Evolutionary conservation across 164 flowering plant genomes (phyloP), one percentile per base, ranked within the genome.

Genomic region (Dillenia suffruticosa): DNA sequence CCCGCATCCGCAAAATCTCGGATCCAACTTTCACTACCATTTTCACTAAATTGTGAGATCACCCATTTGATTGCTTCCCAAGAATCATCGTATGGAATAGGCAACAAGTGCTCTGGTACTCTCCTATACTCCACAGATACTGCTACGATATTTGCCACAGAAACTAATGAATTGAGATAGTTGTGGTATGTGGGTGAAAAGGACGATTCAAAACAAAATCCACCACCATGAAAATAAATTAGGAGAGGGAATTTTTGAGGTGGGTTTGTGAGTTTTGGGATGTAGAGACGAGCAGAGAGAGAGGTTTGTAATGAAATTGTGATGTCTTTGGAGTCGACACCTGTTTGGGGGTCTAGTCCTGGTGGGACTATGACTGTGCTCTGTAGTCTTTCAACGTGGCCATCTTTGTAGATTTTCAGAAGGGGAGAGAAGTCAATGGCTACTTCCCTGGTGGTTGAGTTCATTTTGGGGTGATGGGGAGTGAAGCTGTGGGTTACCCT

Each of bases 151-250:
- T 66, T 61, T 19, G 84, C 70, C 24, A 46, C 17, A 0, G 72
- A 17, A 17, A 50, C 79, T 8, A 77, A 46, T 0, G 50, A 44
- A 14, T 58, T 48, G 17, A 75, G 17, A 26, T 57, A 57, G 48
- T 24, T 17, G 52, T 79, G 63, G 62, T 68, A 75, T 0, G 9
- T 24, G 14, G 76, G 63, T 10, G 74, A 61, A 47, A 64, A 68
- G 26, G 81, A 50, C 3, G 77, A 63, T n/a, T 56, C 70, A 2
- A 67, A 22, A 55, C 63, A 49, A 57, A 80, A 77, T 1, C 68
- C 81, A 2, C 83, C 83, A 5, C 83, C 81, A n/a, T 79, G 83
- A 63, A 67, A 67, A 69, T 74, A 74, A 17, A 79, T 10, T 14
- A 79, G 63, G 56, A 77, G 47, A 0, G 82, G 76, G 14, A 73